Percentiles rank a stretch among this genome's conserved stretches.
phyloP scores from a whole-genome alignment of 2,329 filamentous ascomycete species.

The Scedosporium aurantiacum region DNA sequence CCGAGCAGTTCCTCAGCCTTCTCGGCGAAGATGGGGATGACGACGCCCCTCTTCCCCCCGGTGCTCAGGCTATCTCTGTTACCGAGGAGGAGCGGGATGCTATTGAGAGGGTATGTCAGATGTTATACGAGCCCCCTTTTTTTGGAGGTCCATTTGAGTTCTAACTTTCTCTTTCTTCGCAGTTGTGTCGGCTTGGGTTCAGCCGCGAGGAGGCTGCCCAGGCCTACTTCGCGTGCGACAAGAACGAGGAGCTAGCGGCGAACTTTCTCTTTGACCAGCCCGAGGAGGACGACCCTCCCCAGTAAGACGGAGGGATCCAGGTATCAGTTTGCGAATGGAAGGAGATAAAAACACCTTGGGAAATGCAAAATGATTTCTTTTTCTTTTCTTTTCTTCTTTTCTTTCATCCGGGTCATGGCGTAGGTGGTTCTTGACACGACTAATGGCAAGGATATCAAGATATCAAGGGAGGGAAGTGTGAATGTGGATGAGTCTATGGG shows the following conservation, averaged over 20 bases:
- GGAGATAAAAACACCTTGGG: neutral
- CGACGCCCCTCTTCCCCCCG: slow-evolving; percentile 75
- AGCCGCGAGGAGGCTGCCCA: slow-evolving; percentile 89
- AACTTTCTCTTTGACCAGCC: slow-evolving; percentile 98
- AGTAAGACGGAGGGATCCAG: neutral
- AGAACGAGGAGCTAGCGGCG: slow-evolving; percentile 95
- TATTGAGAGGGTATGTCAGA: slow-evolving; percentile 66
- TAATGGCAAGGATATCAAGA: neutral
- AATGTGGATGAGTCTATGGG: neutral
- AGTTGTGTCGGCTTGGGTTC: slow-evolving; percentile 91
- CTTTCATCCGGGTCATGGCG: neutral
- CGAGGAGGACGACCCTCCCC: slow-evolving; percentile 55
- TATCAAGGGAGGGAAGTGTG: neutral
- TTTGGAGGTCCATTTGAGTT: neutral
- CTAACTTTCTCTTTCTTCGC: neutral
- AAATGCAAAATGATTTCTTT: neutral
- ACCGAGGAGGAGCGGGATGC: slow-evolving; percentile 95
- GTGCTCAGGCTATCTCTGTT: slow-evolving; percentile 78
- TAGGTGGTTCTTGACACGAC: neutral
- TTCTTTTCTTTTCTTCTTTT: neutral
- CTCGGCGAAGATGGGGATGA: slow-evolving; percentile 80
- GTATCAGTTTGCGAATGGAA: neutral
- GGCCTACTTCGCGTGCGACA: slow-evolving; percentile 98
- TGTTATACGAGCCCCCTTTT: neutral
- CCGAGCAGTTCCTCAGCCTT: slow-evolving; percentile 84